Percentiles rank a stretch among this genome's conserved stretches.
These are phyloP conservation scores for Candida orba DNA, from an alignment of 805 yeast species.

Conservation along the genomic window DNA sequence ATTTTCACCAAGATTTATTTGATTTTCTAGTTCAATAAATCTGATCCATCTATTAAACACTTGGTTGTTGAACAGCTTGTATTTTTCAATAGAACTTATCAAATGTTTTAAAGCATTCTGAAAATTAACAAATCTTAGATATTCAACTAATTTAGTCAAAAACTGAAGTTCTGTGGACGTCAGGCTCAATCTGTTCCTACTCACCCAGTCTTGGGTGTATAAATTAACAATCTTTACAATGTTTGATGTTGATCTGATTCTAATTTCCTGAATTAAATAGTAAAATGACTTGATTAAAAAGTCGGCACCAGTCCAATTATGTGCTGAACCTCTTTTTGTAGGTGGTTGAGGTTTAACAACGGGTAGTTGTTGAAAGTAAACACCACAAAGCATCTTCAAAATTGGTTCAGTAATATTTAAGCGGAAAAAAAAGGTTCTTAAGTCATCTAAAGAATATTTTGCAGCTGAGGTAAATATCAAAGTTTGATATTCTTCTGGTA, in stretches of 20 bases:
- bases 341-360: conserved; percentile 7
- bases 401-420: conserved; percentile 14
- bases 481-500: conserved; percentile 15
- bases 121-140: conserved; percentile 17
- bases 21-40: conserved; percentile 9
- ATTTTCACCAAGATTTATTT: conserved; percentile 8
- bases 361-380: conserved; percentile 11
- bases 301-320: conserved; percentile 17
- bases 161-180: conserved; percentile 15
- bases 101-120: conserved; percentile 11
- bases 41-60: conserved; percentile 14
- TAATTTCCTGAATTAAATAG: conserved; percentile 28
- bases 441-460: conserved; percentile 7
- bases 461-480: conserved; percentile 15
- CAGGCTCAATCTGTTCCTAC: conserved; percentile 9
- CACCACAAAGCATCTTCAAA: conserved; percentile 20
- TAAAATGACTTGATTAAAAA: conserved; percentile 27
- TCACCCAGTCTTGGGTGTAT: conserved; percentile 28
- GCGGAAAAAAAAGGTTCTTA: conserved; percentile 5
- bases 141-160: conserved; percentile 12
- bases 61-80: conserved; percentile 1
- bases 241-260: conserved; percentile 24
- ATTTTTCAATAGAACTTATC: conserved; percentile 9
- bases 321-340: background rate
- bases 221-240: conserved; percentile 24